These are phyloP conservation scores for Strigomonas galati DNA, from an alignment of 208 protist genomes.

Conservation along the genomic window DNA sequence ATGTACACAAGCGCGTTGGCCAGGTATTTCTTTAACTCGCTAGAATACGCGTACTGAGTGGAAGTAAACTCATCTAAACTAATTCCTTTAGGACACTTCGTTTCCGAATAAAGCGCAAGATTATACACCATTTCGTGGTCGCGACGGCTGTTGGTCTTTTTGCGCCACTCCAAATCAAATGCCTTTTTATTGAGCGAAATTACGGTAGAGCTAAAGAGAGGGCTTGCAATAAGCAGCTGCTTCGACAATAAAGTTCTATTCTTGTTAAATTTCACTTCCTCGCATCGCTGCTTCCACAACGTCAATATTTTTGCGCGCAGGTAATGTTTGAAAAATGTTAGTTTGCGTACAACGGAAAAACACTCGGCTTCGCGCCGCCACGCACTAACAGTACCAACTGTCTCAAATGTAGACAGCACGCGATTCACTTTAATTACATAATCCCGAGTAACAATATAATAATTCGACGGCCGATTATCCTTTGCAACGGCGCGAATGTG, in stretches of 20 bases:
- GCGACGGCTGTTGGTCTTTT: not conserved
- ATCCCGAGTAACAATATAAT: slow-evolving; percentile 74
- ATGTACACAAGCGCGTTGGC: slow-evolving; percentile 52
- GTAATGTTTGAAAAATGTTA: slow-evolving; percentile 69
- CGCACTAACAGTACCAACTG: slow-evolving; percentile 31
- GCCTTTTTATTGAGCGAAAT: slow-evolving; percentile 21
- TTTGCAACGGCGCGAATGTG: slow-evolving; percentile 67
- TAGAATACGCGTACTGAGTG: slow-evolving; percentile 22
- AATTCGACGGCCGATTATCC: slow-evolving; percentile 62
- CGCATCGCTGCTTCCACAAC: slow-evolving; percentile 29
- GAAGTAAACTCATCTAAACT: slow-evolving; percentile 29
- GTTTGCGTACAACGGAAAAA: slow-evolving; percentile 39
- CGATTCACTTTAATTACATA: slow-evolving; percentile 70
- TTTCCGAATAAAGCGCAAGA: slow-evolving; percentile 8
- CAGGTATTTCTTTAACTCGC: slow-evolving; percentile 49
- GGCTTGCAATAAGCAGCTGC: slow-evolving; percentile 40
- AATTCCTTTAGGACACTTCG: slow-evolving; percentile 3
- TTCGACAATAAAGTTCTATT: slow-evolving; percentile 36
- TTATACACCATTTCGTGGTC: not conserved
- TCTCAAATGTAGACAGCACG: slow-evolving; percentile 39
- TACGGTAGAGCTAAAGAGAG: slow-evolving; percentile 27
- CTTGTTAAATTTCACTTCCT: slow-evolving; percentile 22
- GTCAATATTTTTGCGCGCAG: slow-evolving; percentile 42
- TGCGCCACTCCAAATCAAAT: slow-evolving; percentile 29
- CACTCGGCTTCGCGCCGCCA: slow-evolving; percentile 58